Conservation (phyloP, 345 rosid genomes). For the Physaria fendleri region DNA sequence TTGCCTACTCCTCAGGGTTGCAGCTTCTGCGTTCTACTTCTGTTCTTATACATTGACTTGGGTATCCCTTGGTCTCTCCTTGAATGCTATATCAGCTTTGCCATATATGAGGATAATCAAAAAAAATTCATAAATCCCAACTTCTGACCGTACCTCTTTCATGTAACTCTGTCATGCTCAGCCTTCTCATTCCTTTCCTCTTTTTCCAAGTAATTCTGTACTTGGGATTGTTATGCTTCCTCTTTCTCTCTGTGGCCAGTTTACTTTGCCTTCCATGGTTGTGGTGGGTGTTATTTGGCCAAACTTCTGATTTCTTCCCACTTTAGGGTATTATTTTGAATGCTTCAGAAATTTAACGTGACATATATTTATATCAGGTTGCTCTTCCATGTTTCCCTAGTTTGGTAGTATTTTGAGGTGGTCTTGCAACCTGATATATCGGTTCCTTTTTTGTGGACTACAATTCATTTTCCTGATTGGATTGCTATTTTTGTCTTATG, state of each 20-base stretch:
- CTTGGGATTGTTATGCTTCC: background rate
- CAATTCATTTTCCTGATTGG: background rate
- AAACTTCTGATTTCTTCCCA: background rate
- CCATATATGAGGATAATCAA: constrained; percentile 4
- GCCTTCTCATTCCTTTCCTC: constrained; percentile 13
- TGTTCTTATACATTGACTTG: constrained; percentile 15
- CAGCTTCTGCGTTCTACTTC: constrained; percentile 11
- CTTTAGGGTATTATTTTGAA: background rate
- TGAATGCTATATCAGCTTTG: background rate
- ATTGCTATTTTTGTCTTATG: no score
- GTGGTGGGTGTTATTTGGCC: background rate
- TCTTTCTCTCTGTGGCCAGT: background rate
- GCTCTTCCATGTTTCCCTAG: no score
- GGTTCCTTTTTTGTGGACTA: background rate
- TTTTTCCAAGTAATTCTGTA: constrained; percentile 10
- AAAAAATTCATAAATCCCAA: background rate
- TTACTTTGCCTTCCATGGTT: background rate
- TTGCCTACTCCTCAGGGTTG: constrained; percentile 31
- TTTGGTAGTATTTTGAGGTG: constrained; percentile 5
- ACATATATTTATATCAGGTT: no score
- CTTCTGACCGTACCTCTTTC: background rate
- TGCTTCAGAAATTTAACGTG: background rate
- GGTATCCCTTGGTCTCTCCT: background rate
- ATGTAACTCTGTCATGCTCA: no score
- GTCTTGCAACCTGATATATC: background rate